These are phyloP conservation scores for Arabis alpina DNA, from an alignment of 345 rosid genomes.

Conservation along the genomic window DNA sequence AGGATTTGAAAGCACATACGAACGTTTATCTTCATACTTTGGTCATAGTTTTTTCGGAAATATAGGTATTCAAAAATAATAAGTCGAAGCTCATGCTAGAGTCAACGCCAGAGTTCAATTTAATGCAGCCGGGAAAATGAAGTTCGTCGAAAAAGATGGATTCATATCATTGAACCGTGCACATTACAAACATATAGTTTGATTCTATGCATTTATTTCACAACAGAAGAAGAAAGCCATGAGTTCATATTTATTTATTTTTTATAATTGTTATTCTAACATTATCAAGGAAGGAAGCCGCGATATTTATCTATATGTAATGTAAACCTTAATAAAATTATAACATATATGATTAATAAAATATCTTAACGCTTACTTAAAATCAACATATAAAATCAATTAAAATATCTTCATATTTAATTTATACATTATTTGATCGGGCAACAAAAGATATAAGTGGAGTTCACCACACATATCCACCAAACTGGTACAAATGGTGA, in stretches of 20 bases:
- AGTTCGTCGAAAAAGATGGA: constrained; percentile 22
- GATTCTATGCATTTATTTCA: constrained; percentile 1
- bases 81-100: too few relatives aligned
- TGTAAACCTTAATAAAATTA: background rate
- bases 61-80: too few relatives aligned
- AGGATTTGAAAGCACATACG: too few relatives aligned
- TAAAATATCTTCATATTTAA: too few relatives aligned
- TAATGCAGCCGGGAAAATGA: constrained; percentile 18
- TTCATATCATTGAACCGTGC: constrained; percentile 18
- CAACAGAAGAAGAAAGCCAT: constrained; percentile 32
- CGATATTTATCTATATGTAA: constrained; percentile 10
- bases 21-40: too few relatives aligned
- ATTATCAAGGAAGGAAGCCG: constrained; percentile 14
- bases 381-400: too few relatives aligned
- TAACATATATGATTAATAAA: constrained; percentile 3
- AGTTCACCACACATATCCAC: too few relatives aligned
- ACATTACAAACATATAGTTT: constrained; percentile 15
- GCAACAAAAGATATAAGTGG: too few relatives aligned
- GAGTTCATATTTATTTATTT: constrained; percentile 26
- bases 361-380: background rate
- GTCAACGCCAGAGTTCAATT: too few relatives aligned
- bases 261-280: background rate
- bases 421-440: too few relatives aligned
- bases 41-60: too few relatives aligned
- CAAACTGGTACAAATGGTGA: too few relatives aligned